Base-by-base conservation (phyloP, 129 eudicot genomes). In the Gnaphalium uliginosum region DNA sequence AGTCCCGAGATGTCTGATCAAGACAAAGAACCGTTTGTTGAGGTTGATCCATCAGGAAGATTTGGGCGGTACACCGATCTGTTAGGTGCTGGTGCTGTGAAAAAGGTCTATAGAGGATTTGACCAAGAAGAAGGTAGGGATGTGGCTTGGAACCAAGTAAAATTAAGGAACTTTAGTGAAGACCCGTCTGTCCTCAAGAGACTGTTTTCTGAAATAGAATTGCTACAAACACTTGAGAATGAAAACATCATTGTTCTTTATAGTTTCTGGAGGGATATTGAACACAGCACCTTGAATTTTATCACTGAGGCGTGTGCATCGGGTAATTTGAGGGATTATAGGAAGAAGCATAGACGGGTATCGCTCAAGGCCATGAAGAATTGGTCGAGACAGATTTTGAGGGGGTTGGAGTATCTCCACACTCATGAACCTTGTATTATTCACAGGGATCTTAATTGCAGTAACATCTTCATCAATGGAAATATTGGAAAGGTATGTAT, bases 81-180 rank as follows among this genome's bases (percentile, higher is more conserved):
- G 1, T 77, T 92, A 2, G 98, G 98, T 0, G 11, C 77, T 1
- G 98, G 98, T 43, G 90, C 98, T 4, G 91, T 92, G 19, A 92
- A 92, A 77, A 90, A 87, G 54, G 98, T 92, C 26, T 92, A 89
- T 23, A 81, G 92, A 37, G 90, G 87, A 58, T 86, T 89, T 14
- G 92, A 87, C 76, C 89, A 86, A 73, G 87, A 83, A 71, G 91
- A 86, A 81, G 93, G 96, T 21, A 81, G 82, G 56, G 93, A 90
- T 35, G 87, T 90, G 46, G 96, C 96, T 4, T 90, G 96, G 96
- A 87, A 88, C 82, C 96, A 87, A 76, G 89, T 90, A 22, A 80
- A 82, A 25, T 77, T 90, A 63, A 74, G 80, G 72, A 74, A 73
- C 23, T 90, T 87, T 66, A 74, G 87, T 60, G 80, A 79, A 2